These are phyloP conservation scores for Boletus sensibilis DNA, from an alignment of 768 basidiomycete species.

Conservation along the genomic window DNA sequence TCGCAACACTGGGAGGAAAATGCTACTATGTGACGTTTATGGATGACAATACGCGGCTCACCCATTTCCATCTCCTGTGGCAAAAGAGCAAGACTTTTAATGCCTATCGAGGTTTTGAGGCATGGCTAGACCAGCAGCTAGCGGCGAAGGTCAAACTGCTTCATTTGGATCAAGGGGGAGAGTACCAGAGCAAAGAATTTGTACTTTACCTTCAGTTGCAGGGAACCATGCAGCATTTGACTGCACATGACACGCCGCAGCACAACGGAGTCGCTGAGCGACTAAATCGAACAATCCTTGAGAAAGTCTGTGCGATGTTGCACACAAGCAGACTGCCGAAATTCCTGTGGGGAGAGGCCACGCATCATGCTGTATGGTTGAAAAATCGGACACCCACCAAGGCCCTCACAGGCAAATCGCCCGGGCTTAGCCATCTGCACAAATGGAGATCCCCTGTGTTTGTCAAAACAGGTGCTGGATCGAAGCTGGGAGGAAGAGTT, in stretches of 20 bases:
- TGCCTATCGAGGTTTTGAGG: neutral
- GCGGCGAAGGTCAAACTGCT: neutral
- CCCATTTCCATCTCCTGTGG: neutral
- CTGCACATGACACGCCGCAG: neutral
- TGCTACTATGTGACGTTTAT: neutral
- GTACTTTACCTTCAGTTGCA: neutral
- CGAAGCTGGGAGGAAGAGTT: neutral
- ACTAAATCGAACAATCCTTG: neutral
- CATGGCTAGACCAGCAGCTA: neutral
- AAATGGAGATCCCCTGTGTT: no score
- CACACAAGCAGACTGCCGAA: neutral
- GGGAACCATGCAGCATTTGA: neutral
- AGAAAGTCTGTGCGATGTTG: neutral
- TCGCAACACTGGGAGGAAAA: neutral
- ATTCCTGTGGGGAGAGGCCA: neutral
- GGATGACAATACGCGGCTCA: neutral
- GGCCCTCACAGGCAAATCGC: neutral
- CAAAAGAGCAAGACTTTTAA: neutral
- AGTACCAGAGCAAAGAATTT: neutral
- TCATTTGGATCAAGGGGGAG: neutral
- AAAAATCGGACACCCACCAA: neutral
- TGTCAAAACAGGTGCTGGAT: neutral
- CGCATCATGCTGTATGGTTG: neutral
- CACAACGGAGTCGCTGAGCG: neutral
- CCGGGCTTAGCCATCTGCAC: no score